phyloP scores from a whole-genome alignment of 371 early-diverging fungal species.

The Actinomortierella wolfii region DNA sequence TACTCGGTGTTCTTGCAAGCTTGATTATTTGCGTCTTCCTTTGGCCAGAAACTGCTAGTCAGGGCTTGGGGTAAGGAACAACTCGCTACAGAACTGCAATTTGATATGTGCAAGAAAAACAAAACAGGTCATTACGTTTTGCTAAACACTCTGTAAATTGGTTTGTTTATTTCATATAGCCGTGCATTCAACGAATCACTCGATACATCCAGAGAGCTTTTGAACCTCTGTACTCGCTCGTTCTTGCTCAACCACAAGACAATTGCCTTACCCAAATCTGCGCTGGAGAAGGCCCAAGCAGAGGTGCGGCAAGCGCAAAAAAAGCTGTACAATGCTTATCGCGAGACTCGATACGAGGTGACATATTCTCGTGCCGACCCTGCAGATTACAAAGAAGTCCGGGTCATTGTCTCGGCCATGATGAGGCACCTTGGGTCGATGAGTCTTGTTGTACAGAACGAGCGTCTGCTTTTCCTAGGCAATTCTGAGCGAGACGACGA shows the following conservation, averaged over 20 bases:
- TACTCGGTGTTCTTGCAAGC: conserved; percentile 20
- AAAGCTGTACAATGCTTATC: conserved; percentile 35
- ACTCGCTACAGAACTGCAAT: conserved; percentile 1
- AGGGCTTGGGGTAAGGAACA: conserved; percentile 22
- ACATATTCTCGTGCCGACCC: conserved; percentile 37
- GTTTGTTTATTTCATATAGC: conserved; percentile 4
- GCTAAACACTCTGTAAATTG: no score
- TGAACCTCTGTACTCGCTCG: conserved; percentile 36
- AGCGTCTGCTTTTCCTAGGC: conserved; percentile 41
- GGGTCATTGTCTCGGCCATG: conserved; percentile 23
- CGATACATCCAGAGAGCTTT: conserved; percentile 27
- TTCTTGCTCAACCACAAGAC: conserved; percentile 40
- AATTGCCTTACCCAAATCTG: conserved; percentile 30
- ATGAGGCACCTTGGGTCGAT: conserved; percentile 44
- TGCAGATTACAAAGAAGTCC: conserved; percentile 42
- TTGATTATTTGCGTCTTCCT: conserved; percentile 19
- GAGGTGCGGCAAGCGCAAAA: conserved; percentile 40
- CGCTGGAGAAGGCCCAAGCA: conserved; percentile 23
- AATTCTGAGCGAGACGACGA: conserved; percentile 37
- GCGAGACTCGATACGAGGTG: conserved; percentile 43
- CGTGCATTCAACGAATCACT: conserved; percentile 41
- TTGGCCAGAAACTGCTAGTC: conserved; percentile 46
- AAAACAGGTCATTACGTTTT: no score
- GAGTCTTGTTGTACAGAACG: conserved; percentile 45
- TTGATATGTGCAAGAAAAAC: no score